A percentile compares a stretch with the other conserved stretches of the same genome.
Evolutionary conservation across 345 rosid species (phyloP).

Genomic region (Hypericum androsaemum): DNA sequence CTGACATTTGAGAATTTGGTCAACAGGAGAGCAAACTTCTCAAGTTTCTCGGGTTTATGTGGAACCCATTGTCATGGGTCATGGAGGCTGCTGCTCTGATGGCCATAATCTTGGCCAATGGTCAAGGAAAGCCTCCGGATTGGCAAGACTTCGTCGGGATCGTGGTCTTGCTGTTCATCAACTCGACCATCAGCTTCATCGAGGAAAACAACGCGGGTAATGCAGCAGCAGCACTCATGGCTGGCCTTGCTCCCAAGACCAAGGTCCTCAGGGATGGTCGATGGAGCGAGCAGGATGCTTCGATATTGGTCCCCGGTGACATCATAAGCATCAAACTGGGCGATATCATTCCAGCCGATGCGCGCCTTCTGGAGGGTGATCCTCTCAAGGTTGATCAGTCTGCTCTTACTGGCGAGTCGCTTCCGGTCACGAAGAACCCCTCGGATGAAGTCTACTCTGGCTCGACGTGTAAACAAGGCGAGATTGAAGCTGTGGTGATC

Average conservation of each 20-base stretch:
- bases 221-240: slow-evolving; percentile 96
- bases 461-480: slow-evolving; percentile 88
- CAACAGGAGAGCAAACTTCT: slow-evolving; percentile 70
- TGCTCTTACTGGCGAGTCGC: slow-evolving; percentile 91
- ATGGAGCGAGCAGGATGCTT: slow-evolving; percentile 87
- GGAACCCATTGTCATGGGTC: slow-evolving; percentile 98
- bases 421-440: slow-evolving; percentile 68
- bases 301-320: slow-evolving; percentile 89
- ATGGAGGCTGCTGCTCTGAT: slow-evolving; percentile 90
- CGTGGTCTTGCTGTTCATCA: slow-evolving; percentile 51
- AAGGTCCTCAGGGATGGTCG: slow-evolving; percentile 81
- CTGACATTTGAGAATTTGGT: neutral
- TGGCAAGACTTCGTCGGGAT: slow-evolving; percentile 95
- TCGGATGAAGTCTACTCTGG: slow-evolving; percentile 86
- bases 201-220: slow-evolving; percentile 92
- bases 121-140: slow-evolving; percentile 69
- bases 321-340: slow-evolving; percentile 76
- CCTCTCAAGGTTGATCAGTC: slow-evolving; percentile 89
- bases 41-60: slow-evolving; percentile 91
- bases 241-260: slow-evolving; percentile 84
- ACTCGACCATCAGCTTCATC: slow-evolving; percentile 89
- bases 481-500: slow-evolving; percentile 77
- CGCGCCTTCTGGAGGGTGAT: slow-evolving; percentile 92
- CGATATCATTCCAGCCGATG: slow-evolving; percentile 88
- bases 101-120: slow-evolving; percentile 82